phyloP scores from a whole-genome alignment of 1,139 yeast species.

The Candida pseudoviswanathii region DNA sequence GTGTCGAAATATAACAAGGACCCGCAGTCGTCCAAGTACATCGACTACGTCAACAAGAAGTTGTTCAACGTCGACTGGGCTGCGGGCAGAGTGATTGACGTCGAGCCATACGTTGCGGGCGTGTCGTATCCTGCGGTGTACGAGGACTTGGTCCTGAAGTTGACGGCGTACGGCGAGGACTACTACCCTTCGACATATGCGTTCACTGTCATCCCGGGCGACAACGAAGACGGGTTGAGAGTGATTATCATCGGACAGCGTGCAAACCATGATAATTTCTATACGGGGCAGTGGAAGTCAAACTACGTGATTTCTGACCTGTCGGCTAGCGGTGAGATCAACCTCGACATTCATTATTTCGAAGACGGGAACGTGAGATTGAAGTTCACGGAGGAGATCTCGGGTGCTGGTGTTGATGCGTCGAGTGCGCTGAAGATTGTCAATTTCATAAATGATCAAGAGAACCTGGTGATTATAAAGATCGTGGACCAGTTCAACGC shows the following conservation, averaged over 20 bases:
- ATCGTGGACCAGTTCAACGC: constrained; percentile 67
- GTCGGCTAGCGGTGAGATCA: constrained; percentile 38
- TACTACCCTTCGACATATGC: constrained; percentile 59
- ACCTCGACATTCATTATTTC: constrained; percentile 83
- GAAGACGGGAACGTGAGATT: constrained; percentile 95
- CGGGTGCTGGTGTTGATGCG: constrained; percentile 17
- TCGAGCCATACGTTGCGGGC: constrained; percentile 41
- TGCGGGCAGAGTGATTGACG: constrained; percentile 46
- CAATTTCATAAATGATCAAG: constrained; percentile 57
- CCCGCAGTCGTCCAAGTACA: constrained; percentile 35
- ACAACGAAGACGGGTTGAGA: constrained; percentile 24
- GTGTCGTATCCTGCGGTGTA: constrained; percentile 31
- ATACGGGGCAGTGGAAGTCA: constrained; percentile 90
- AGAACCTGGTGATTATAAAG: constrained; percentile 59
- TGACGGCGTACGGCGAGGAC: constrained; percentile 45
- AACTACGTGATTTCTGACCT: constrained; percentile 45
- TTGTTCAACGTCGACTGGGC: constrained; percentile 66
- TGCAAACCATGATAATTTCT: constrained; percentile 74
- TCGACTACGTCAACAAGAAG: constrained; percentile 44
- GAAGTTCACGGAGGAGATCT: constrained; percentile 51
- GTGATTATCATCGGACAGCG: constrained; percentile 71
- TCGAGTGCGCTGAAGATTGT: constrained; percentile 39
- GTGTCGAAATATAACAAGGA: constrained; percentile 40
- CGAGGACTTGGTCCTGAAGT: constrained; percentile 29
- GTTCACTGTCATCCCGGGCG: constrained; percentile 44